Evolutionary conservation across 2,329 filamentous ascomycete species (phyloP), one percentile per base, ranked within the genome.

Genomic region (Colletotrichum endophyticum): DNA sequence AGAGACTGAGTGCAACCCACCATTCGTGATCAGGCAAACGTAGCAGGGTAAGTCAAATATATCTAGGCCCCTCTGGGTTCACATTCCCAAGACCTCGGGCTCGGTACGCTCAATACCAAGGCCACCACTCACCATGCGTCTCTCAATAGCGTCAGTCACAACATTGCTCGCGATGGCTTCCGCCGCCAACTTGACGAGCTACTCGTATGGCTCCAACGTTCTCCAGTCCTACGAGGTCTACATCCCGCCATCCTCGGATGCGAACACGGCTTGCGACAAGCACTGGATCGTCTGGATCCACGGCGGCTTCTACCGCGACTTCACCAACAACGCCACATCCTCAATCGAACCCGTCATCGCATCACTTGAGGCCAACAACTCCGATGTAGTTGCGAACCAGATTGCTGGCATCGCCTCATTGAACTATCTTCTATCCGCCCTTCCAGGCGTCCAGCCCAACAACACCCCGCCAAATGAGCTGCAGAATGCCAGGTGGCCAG

Each of bases 241-340:
- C 16, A 53, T 73, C 1, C 73, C 63, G 1, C 27, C 70, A 6
- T 12, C 61, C 1, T 32, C 62, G 1, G 49, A 8, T 6, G 49
- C 28, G 22, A 4, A n/a, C 8, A 11, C 70, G 6, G 11, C 70
- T 36, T 22, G 56, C 25, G 16, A 73, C 12, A 75, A 75, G 39
- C 63, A 73, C 70, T 75, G 73, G 73, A 57, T 75, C 3, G 56
- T 73, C 19, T 75, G 66, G 53, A 30, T 75, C 11, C 73, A 75
- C 30, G 73, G 73, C 6, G 73, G 73, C 4, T 75, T 75, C 39
- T 75, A 73, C 57, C 73, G 73, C 15, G 70, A 75, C 70, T 63
- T 75, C n/a, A 63, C 70, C 25, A 63, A 73, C 25, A 73, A 73
- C n/a, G 25, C 73, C 11, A 75, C 73, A 5, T 44, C 61, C 56